Base-by-base conservation (phyloP, 2,329 filamentous ascomycete genomes). In the Colletotrichum sp. region DNA sequence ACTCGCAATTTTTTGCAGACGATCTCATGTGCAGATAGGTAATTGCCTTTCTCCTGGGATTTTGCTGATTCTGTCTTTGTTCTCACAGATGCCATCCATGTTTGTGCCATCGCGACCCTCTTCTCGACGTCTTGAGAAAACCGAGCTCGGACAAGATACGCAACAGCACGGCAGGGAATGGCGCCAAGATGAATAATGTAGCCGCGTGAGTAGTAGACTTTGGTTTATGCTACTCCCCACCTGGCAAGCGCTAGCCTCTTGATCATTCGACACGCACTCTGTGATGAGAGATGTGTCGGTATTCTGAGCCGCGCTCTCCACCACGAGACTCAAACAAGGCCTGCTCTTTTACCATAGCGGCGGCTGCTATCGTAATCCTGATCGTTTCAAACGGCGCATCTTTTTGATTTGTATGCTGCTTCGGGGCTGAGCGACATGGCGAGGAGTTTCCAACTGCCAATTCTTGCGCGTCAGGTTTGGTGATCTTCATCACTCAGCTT, bases 21-120 rank as follows among this genome's bases (percentile, higher is more conserved):
- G 43, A 21, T 13, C n/a, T 51, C 3, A 51, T 3, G n/a, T 47
- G 38, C 38, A n/a, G 38, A 47, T n/a, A 18, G 38, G n/a, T 1
- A 3, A 8, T 43, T 1, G 18, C n/a, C 21, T 51, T 13, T 12
- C 43, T 51, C 43, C 43, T 12, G 2, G 13, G 11, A 34, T n/a
- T n/a, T 5, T 8, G 6, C 43, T 13, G n/a, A 12, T 21, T 8
- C n/a, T 51, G 2, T 24, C 1, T 2, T 47, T 21, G 3, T 21
- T 51, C 43, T 51, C n/a, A n/a, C 5, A 2, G 7, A 51, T 1
- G 43, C 43, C n/a, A 6, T 51, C 43, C 2, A 51, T 13, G 21
- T 21, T 7, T 51, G 6, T 3, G n/a, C 3, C 0, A n/a, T n/a
- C 2, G 43, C 12, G n/a, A 24, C 4, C n/a, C n/a, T 51, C 43